A percentile compares a stretch with the other conserved stretches of the same genome.
Evolutionary conservation across 352 stramenopile genomes (phyloP).

Genomic region (Phytophthora fragariae): DNA sequence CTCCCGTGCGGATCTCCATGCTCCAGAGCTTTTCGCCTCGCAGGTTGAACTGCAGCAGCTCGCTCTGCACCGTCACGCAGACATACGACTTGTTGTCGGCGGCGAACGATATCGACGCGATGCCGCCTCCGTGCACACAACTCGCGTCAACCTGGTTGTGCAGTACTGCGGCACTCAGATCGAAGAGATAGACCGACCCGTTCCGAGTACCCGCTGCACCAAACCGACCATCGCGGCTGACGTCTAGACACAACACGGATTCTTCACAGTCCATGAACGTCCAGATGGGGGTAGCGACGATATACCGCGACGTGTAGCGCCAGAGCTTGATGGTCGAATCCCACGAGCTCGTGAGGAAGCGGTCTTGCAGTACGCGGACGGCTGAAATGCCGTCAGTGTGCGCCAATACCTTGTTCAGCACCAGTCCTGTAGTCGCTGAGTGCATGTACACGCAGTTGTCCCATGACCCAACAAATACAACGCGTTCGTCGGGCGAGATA

Average conservation of each 20-base stretch:
- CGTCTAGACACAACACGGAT: slow-evolving; percentile 71
- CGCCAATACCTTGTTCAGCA: slow-evolving; percentile 69
- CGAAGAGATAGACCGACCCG: slow-evolving; percentile 63
- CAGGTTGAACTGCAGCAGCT: slow-evolving; percentile 68
- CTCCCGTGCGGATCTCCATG: slow-evolving; percentile 57
- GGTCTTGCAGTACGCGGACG: slow-evolving; percentile 62
- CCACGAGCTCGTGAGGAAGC: slow-evolving; percentile 80
- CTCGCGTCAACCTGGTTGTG: slow-evolving; percentile 48
- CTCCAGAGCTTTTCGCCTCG: slow-evolving; percentile 54
- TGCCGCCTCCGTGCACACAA: slow-evolving; percentile 42
- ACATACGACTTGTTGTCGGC: slow-evolving; percentile 61
- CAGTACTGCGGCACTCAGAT: slow-evolving; percentile 39
- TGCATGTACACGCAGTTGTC: slow-evolving; percentile 86
- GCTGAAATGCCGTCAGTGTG: slow-evolving; percentile 79
- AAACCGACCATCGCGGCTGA: slow-evolving; percentile 59
- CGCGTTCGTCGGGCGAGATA: slow-evolving; percentile 67
- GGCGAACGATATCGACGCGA: slow-evolving; percentile 65
- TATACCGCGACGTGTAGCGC: slow-evolving; percentile 64
- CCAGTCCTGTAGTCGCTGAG: slow-evolving; percentile 55
- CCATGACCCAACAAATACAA: slow-evolving; percentile 74
- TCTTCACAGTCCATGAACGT: slow-evolving; percentile 75
- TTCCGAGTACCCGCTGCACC: slow-evolving; percentile 65
- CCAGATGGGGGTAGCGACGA: slow-evolving; percentile 56
- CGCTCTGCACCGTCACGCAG: slow-evolving; percentile 76
- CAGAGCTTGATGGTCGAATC: slow-evolving; percentile 82